Evolutionary conservation across 2,329 filamentous ascomycete species (phyloP), one percentile per base, ranked within the genome.

Genomic region (Exophiala dermatitidis): DNA sequence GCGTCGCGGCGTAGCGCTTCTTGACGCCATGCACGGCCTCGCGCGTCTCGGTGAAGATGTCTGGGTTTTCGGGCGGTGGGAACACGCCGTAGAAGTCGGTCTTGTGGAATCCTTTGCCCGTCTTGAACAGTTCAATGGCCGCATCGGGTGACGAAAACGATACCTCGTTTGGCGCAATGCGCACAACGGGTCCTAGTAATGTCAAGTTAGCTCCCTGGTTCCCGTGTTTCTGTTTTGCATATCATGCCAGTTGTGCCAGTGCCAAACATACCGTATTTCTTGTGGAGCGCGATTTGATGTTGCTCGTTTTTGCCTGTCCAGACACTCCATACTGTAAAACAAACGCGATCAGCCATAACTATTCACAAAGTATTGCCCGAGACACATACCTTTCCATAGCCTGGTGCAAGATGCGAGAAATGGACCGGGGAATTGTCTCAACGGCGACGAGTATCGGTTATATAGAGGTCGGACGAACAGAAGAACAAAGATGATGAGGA

Each of bases 11-110:
- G 56, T 61, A 58, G 77, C 75, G 62, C 79, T 80, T 80, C 71
- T 79, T 79, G 54, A 72, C 69, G 0, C 76, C 76, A 63, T 81
- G 78, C n/a, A 77, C 73, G 4, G 73, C 69, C 65, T 80, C 77
- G 49, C 76, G 69, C 10, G 70, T 74, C 64, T 80, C 77, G 38
- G 78, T 80, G 66, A 80, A 80, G 63, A 80, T 79, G 55, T 80
- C 77, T 4, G 77, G 77, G 66, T 80, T 79, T 65, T 78, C 76
- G 0, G 75, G 73, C 2, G 77, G 77, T 31, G 77, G 77, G 61
- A 80, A 80, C 4, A 80, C 77, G 37, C 64, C 68, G 62, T 79
- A 79, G 58, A 78, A 79, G 52, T 71, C 66, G 2, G 76, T 78
- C 68, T 79, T 79, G 67, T 73, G 71, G 66, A 78, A 78, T 19